Evolutionary conservation across 306 rosid genomes (phyloP).

Genomic region (Herpetospermum pedunculosum): DNA sequence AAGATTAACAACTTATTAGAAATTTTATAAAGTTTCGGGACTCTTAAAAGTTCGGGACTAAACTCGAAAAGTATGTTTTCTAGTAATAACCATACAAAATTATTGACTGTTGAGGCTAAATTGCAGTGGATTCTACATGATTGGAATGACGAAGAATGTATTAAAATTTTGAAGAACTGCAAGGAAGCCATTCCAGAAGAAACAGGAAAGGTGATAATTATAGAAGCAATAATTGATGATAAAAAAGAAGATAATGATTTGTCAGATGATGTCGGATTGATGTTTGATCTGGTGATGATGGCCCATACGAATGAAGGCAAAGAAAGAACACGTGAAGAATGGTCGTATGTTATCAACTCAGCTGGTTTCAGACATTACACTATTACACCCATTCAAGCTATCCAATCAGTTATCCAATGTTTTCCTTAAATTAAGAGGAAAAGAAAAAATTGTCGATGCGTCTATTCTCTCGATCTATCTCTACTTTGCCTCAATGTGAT

Average conservation of each 20-base stretch:
- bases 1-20: too few species aligned
- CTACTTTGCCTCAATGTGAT: too few species aligned
- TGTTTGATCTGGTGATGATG: slow-evolving; percentile 22
- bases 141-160: slow-evolving; percentile 63
- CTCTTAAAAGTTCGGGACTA: too few species aligned
- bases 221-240: slow-evolving; percentile 36
- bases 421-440: slow-evolving; percentile 25
- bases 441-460: too few species aligned
- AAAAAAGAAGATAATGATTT: background rate
- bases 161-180: slow-evolving; percentile 33
- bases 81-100: too few species aligned
- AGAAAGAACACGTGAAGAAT: slow-evolving; percentile 17
- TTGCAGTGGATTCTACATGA: slow-evolving; percentile 45
- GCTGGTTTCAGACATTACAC: slow-evolving; percentile 36
- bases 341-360: slow-evolving; percentile 36
- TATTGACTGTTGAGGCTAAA: too few species aligned
- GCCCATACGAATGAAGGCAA: background rate
- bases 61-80: too few species aligned
- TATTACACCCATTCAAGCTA: slow-evolving; percentile 21
- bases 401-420: slow-evolving; percentile 32
- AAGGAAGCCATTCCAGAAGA: slow-evolving; percentile 32
- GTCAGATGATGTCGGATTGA: background rate
- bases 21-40: too few species aligned
- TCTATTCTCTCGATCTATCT: too few species aligned
- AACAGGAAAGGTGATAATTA: slow-evolving; percentile 40